Evolutionary conservation across 441 rosid species (phyloP), one percentile per base, ranked within the genome.

Genomic region (Hura crepitans): DNA sequence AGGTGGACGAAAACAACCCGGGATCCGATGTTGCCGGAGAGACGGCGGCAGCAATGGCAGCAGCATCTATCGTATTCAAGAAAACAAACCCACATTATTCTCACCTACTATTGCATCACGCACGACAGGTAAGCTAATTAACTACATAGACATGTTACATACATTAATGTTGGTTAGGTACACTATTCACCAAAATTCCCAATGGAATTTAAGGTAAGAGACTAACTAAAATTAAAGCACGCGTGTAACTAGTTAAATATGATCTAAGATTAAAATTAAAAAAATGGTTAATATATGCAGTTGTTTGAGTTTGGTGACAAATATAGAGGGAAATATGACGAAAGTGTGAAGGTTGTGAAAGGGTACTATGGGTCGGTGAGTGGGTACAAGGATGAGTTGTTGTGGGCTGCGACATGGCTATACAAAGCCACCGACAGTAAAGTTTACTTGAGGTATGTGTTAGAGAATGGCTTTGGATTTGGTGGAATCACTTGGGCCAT

Each of bases 331-430:
- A 87, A 81, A 74, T 93, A 91, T 62, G 96, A 91, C 30, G 87
- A 77, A 70, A 89, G 94, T 63, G 72, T 91, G 57, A 80, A 74
- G 62, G 91, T 74, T 69, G 98, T 81, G 79, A 91, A 83, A 80
- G 85, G 82, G 74, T 86, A 91, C 84, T 93, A 91, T 65, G 82
- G 89, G 57, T 93, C 98, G 67, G 92, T 88, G 76, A 93, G 97
- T 81, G 98, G 97, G 47, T 89, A 88, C 85, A 86, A 68, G 87
- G 98, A 93, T 70, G 98, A 93, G 87, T 80, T 93, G 82, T 74
- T 93, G 72, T 93, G 97, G 98, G 96, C 83, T 33, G 97, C 93
- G 53, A 71, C 85, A 80, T 93, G 98, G 98, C 82, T 93, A 30
- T 84, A 88, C 83, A 77, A 79, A 77, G 96, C 97, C 87, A 91